Evolutionary conservation across 2,329 filamentous ascomycete genomes (phyloP), one percentile per base, ranked within the genome.

Genomic region (Passalora sequoiae): DNA sequence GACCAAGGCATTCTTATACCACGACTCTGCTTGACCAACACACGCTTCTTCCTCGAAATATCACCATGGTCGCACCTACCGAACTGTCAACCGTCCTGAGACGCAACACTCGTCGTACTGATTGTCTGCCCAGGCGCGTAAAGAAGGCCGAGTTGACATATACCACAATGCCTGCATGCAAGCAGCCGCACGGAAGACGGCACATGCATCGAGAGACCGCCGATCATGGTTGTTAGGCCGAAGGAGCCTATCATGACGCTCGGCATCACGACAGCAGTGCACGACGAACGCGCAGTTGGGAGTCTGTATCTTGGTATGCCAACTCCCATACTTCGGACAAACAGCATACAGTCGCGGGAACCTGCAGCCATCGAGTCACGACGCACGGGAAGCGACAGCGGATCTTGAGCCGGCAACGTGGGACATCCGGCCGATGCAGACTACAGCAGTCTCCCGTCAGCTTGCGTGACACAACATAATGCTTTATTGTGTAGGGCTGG

Each of bases 81-180:
- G 17, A 33, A 29, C 32, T 46, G 47, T 50, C 47, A 44, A 29
- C 38, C 42, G 16, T n/a, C 16, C 32, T 44, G 48, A 47, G 48
- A 51, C 45, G 29, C 17, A 30, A 30, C 28, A 36, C 22, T 31
- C 25, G 50, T 53, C 29, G 50, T 43, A 51, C 50, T 53, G 46
- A 48, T 53, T 53, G 50, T 48, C 37, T 28, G n/a, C n/a, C n/a
- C n/a, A n/a, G n/a, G n/a, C n/a, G n/a, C 35, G 17, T 21, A 19
- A 13, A 12, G 28, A 25, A 29, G 21, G 38, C 24, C 17, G 29
- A 17, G 37, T 43, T 42, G 46, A 43, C 45, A 43, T 40, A 42
- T 40, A 31, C 46, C 36, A 40, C 27, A 13, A 27, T 12, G 19
- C 38, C 19, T 2, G 4, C 17, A 27, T 40, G 38, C 28, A 32